Conservation (phyloP, 164 flowering plant genomes). For the Macadamia tetraphylla region DNA sequence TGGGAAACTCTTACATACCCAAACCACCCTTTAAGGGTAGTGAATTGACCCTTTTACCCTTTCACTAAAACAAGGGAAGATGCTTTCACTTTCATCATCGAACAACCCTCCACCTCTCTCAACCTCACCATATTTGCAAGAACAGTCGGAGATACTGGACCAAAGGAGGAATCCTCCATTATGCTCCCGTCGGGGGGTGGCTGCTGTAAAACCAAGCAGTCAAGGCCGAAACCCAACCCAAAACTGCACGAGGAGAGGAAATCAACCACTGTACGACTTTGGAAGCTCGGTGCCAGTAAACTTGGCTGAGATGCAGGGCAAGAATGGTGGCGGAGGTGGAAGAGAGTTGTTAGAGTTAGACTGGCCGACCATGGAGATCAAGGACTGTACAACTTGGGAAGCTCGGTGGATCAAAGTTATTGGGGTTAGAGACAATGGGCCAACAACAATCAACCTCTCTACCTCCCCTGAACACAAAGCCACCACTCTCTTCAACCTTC, state of each 20-base stretch:
- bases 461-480: conserved; percentile 26
- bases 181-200: conserved; percentile 85
- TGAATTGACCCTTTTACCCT: too few relatives aligned
- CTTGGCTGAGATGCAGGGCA: conserved; percentile 19
- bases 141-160: conserved; percentile 83
- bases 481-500: too few relatives aligned
- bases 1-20: too few relatives aligned
- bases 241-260: conserved; percentile 3
- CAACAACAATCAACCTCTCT: conserved; percentile 40
- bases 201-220: conserved; percentile 48
- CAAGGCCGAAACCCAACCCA: conserved; percentile 16
- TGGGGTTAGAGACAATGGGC: conserved; percentile 70
- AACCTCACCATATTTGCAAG: conserved; percentile 86
- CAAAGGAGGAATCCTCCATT: conserved; percentile 81
- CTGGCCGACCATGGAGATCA: conserved; percentile 49
- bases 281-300: conserved; percentile 42
- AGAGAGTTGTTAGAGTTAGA: conserved; percentile 36
- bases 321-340: conserved; percentile 16
- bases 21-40: too few relatives aligned
- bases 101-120: conserved; percentile 41
- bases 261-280: conserved; percentile 24
- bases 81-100: too few relatives aligned
- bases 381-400: conserved; percentile 49
- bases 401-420: conserved; percentile 53
- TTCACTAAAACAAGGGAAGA: too few relatives aligned